These are phyloP conservation scores for Verticillium tricorpus DNA, from an alignment of 2,329 filamentous ascomycete species.

Conservation along the genomic window DNA sequence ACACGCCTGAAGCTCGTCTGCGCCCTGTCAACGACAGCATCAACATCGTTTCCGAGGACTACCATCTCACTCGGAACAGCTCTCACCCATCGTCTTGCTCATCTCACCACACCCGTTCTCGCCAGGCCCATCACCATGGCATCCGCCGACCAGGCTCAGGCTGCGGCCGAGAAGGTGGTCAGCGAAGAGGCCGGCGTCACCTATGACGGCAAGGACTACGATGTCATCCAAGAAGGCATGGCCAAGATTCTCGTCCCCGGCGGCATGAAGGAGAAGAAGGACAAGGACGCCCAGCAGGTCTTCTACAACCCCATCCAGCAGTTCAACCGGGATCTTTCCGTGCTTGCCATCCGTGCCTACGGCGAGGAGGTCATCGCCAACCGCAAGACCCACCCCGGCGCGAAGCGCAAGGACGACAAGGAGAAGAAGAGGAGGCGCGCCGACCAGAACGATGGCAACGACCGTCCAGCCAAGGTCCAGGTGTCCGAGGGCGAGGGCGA, in stretches of 20 bases:
- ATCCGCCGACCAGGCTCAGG: background rate
- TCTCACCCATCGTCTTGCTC: background rate
- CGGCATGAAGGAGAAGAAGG: constrained; percentile 37
- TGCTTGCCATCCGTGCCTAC: constrained; percentile 86
- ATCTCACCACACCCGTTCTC: background rate
- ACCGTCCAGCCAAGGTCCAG: constrained; percentile 22
- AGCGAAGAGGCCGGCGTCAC: constrained; percentile 15
- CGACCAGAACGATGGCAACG: constrained; percentile 44
- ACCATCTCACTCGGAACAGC: background rate
- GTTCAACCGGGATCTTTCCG: constrained; percentile 94
- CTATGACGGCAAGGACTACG: constrained; percentile 44
- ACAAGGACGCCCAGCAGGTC: constrained; percentile 68
- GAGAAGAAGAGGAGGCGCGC: constrained; percentile 35
- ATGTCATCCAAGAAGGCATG: constrained; percentile 49
- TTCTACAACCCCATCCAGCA: constrained; percentile 99
- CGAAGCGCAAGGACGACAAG: constrained; percentile 26
- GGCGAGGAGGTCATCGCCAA: constrained; percentile 60
- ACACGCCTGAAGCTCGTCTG: background rate
- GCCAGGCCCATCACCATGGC: constrained; percentile 1
- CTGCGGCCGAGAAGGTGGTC: background rate
- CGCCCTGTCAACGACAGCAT: background rate
- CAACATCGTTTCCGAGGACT: background rate
- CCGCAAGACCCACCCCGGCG: constrained; percentile 31
- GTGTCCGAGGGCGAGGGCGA: constrained; percentile 16
- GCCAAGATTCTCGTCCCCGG: constrained; percentile 53